Conservation (phyloP, 2,329 filamentous ascomycete species). For the Teratosphaeria zuluensis region DNA sequence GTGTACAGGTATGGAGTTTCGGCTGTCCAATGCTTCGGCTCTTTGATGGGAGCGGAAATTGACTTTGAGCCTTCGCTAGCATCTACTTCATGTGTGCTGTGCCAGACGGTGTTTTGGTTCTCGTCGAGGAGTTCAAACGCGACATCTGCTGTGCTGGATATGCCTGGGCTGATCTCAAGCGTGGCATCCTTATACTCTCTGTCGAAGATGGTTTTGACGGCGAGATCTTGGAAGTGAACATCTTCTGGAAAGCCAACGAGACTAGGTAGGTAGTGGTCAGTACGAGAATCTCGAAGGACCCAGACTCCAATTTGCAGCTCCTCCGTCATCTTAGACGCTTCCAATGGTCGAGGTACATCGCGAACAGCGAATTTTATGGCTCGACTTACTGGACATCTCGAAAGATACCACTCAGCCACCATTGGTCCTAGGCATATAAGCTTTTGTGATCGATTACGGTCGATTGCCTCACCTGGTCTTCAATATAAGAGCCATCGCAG, state of each 20-base stretch:
- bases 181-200: slow-evolving; percentile 40
- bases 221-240: slow-evolving; percentile 48
- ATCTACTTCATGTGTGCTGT: background rate
- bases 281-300: background rate
- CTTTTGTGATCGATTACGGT: background rate
- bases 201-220: slow-evolving; percentile 46
- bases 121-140: slow-evolving; percentile 1
- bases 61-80: background rate
- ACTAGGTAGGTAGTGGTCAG: background rate
- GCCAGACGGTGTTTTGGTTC: background rate
- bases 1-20: slow-evolving; percentile 55
- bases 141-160: slow-evolving; percentile 23
- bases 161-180: slow-evolving; percentile 26
- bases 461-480: slow-evolving; percentile 3
- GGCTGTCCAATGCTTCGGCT: slow-evolving; percentile 58
- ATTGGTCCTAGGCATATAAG: slow-evolving; percentile 25
- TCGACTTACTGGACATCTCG: slow-evolving; percentile 47
- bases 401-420: slow-evolving; percentile 44
- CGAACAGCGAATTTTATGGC: background rate
- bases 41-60: slow-evolving; percentile 28
- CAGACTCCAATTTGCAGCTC: too few relatives aligned
- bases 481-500: slow-evolving; percentile 49
- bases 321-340: too few relatives aligned
- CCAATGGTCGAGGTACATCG: too few relatives aligned
- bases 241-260: slow-evolving; percentile 46